These are phyloP conservation scores for Colletotrichum sp. DNA, from an alignment of 2,329 filamentous ascomycete species.

Conservation along the genomic window DNA sequence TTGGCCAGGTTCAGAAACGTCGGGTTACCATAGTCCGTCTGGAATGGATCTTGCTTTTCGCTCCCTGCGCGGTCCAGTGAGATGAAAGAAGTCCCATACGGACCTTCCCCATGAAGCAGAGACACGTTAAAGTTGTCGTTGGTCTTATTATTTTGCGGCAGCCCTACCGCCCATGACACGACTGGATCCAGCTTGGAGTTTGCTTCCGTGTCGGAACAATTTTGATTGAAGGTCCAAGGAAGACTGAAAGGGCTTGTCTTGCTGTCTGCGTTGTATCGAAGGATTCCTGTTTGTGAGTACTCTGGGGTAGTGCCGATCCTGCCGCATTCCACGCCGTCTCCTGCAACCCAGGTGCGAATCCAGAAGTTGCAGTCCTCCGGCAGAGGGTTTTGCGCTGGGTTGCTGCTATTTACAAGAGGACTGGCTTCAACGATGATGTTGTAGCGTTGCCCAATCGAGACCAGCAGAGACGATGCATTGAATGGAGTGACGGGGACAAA, in stretches of 20 bases:
- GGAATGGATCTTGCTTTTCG: constrained; percentile 5
- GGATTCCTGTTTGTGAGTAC: constrained; percentile 27
- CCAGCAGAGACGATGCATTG: constrained; percentile 47
- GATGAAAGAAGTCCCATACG: constrained; percentile 28
- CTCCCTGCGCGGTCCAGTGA: background rate
- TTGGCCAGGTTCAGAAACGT: constrained; percentile 33
- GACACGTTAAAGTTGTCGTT: background rate
- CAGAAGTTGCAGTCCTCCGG: constrained; percentile 25
- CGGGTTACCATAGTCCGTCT: constrained; percentile 46
- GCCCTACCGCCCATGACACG: constrained; percentile 23
- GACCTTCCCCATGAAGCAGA: background rate
- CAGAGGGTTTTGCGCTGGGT: constrained; percentile 4
- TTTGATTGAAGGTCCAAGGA: constrained; percentile 21
- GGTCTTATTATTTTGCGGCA: background rate
- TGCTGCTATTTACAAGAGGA: background rate
- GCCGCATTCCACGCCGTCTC: background rate
- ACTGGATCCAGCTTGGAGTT: constrained; percentile 29
- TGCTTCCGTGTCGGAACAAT: constrained; percentile 31
- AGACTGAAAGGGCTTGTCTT: constrained; percentile 17
- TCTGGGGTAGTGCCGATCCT: background rate
- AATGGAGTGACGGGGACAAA: constrained; percentile 55
- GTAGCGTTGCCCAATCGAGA: constrained; percentile 51
- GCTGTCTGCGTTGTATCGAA: constrained; percentile 26
- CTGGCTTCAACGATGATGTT: constrained; percentile 29
- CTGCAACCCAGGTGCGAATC: constrained; percentile 24